A percentile compares a stretch with the other conserved stretches of the same genome.
These are phyloP conservation scores for Angomonas ambiguus DNA, from an alignment of 208 protist genomes.

Conservation along the genomic window DNA sequence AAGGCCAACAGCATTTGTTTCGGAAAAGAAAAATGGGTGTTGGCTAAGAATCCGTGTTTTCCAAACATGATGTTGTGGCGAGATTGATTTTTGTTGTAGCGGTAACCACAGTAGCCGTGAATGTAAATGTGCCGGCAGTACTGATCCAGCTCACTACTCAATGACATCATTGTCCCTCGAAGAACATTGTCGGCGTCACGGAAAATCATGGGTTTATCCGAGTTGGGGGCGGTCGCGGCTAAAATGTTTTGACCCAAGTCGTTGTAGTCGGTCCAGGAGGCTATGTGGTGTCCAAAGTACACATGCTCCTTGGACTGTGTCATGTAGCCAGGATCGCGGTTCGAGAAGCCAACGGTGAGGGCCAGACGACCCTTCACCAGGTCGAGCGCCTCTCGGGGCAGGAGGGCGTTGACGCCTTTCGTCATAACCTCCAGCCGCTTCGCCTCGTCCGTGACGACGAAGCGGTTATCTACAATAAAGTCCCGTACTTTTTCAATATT, in stretches of 20 bases:
- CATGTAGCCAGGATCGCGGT: constrained; percentile 82
- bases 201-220: constrained; percentile 78
- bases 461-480: constrained; percentile 76
- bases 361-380: constrained; percentile 72
- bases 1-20: constrained; percentile 73
- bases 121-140: constrained; percentile 88
- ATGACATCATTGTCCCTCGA: constrained; percentile 86
- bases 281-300: constrained; percentile 88
- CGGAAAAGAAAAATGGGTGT: constrained; percentile 75
- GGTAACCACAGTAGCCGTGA: constrained; percentile 78
- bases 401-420: constrained; percentile 65
- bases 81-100: constrained; percentile 74
- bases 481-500: constrained; percentile 78
- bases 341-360: constrained; percentile 86
- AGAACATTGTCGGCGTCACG: constrained; percentile 83
- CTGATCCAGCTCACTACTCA: constrained; percentile 85
- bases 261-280: constrained; percentile 62
- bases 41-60: constrained; percentile 74
- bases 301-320: constrained; percentile 71
- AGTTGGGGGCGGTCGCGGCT: constrained; percentile 80
- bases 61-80: constrained; percentile 87
- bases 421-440: constrained; percentile 62
- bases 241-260: constrained; percentile 83
- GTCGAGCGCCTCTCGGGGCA: constrained; percentile 67
- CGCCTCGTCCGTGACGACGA: constrained; percentile 73